A percentile compares a stretch with the other conserved stretches of the same genome.
Evolutionary conservation across 179 eudicot genomes (phyloP).

Genomic region (Beta macrorhiza): DNA sequence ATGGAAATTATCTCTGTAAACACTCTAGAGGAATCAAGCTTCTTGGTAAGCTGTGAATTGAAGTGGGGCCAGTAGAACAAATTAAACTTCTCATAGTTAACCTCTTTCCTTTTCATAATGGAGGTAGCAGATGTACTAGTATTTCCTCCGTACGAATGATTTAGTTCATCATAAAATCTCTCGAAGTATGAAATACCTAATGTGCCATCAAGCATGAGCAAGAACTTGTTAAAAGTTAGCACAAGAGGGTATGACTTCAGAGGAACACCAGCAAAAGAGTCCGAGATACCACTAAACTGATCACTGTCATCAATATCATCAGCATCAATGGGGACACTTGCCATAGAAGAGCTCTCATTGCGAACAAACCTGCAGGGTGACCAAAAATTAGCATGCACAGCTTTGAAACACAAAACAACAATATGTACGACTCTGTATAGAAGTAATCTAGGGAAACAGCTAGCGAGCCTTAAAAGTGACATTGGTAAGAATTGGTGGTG

Average conservation of each 20-base stretch:
- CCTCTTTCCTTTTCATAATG: conserved; percentile 51
- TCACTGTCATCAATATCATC: conserved; percentile 40
- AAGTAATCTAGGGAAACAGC: not conserved
- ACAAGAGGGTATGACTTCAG: conserved; percentile 53
- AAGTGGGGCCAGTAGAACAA: conserved; percentile 63
- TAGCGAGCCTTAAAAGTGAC: not conserved
- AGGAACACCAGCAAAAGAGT: conserved; percentile 51
- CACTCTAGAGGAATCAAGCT: conserved; percentile 58
- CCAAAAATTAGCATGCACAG: not conserved
- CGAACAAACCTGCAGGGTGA: conserved; percentile 43
- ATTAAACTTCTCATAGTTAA: conserved; percentile 51
- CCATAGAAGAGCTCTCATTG: conserved; percentile 30
- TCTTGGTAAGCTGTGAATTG: conserved; percentile 42
- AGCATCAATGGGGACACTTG: conserved; percentile 23
- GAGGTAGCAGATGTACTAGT: conserved; percentile 33
- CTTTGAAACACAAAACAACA: not conserved
- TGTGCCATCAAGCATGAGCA: conserved; percentile 71
- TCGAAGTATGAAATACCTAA: conserved; percentile 55
- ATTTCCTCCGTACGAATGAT: conserved; percentile 17
- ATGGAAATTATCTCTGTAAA: conserved; percentile 62
- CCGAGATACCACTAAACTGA: conserved; percentile 50
- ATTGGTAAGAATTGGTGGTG: not conserved
- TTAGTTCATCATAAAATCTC: conserved; percentile 39
- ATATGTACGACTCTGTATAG: not conserved
- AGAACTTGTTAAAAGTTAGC: conserved; percentile 58